Evolutionary conservation across 2,329 filamentous ascomycete genomes (phyloP), one percentile per base, ranked within the genome.

Genomic region (Colletotrichum gigasporum): DNA sequence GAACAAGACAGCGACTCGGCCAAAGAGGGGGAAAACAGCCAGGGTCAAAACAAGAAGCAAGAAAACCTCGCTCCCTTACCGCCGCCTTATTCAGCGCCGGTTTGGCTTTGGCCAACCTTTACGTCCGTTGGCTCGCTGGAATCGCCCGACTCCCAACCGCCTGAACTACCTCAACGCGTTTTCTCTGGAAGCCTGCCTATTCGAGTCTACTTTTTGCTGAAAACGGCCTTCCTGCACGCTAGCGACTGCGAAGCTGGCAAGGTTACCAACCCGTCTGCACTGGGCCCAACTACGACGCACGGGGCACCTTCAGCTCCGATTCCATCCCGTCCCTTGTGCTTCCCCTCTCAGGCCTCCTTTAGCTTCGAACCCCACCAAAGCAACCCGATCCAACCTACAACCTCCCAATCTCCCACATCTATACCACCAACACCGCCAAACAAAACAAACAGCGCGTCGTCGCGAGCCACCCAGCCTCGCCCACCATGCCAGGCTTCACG

Each of bases 401-500:
- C 22, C 22, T 41, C 24, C 30, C 14, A 47, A 16, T 52, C 44
- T 52, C 24, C 34, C 45, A 34, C 55, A 45, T 50, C 41, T 35
- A 55, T 18, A 55, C 35, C 22, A 58, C 32, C 16, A 56, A 18
- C 26, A 58, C 44, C 10, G 30, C 14, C 18, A 47, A 57, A 22
- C 16, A 51, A 50, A 47, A 35, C 35, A 50, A 52, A 18, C 37
- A 55, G 12, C 16, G 30, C 42, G 16, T 22, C 20, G 26, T 50
- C 37, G 37, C 58, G 44, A 56, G 51, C 28, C 48, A 32, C 24
- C 30, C 32, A 65, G 63, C 56, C 28, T 55, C 50, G 34, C 32
- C 22, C 58, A 68, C 30, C 58, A 76, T 76, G 75, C 73, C 70
- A 32, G 72, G 68, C 53, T 70, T 75, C 44, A 75, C 71, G 41